Base-by-base conservation (phyloP, 352 stramenopile genomes). In the Globisporangium ultimum region DNA sequence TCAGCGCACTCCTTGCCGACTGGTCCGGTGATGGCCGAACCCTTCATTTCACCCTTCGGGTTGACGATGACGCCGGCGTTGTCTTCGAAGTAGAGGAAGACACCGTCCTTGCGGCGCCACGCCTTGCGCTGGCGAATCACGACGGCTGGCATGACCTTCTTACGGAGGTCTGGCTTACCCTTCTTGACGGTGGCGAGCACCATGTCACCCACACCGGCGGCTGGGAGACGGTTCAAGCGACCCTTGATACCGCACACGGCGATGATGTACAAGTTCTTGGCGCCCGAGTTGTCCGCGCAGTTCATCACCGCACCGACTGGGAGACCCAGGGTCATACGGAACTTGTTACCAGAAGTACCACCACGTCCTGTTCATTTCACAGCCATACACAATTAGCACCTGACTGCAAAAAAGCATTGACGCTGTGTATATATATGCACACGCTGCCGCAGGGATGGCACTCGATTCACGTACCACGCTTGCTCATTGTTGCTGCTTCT, bases 21-120 rank as follows among this genome's bases (percentile, higher is more conserved):
- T 48, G 98, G 98, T 74, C 97, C 98, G 61, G 97, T 99, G 61
- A 99, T 99, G 68, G 97, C 97, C 70, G 95, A 99, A 61, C 94
- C 98, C 91, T 99, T 99, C 98, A 99, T 99, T 85, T 99, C 98
- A 72, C 98, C 98, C 95, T 99, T 99, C 62, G 98, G 98, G 89
- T 99, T 99, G 56, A 99, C 98, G 77, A 99, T 99, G 45, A 99
- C 98, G 78, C 97, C 98, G 55, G 98, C 98, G 86, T 98, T 99
- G 87, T 99, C 91, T 77, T 99, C 98, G 71, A 99, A 99, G 87
- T 99, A 99, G 75, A 99, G 98, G 86, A 99, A 99, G 32, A 99
- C 91, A 65, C 98, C 98, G 78, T 99, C 97, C 87, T 98, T 99
- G 76, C 98, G 96, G 71, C 97, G 87, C 93, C 98, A 99, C 51